These are phyloP conservation scores for Corynascus novoguineensis DNA, from an alignment of 495 filamentous ascomycete genomes.

Conservation along the genomic window DNA sequence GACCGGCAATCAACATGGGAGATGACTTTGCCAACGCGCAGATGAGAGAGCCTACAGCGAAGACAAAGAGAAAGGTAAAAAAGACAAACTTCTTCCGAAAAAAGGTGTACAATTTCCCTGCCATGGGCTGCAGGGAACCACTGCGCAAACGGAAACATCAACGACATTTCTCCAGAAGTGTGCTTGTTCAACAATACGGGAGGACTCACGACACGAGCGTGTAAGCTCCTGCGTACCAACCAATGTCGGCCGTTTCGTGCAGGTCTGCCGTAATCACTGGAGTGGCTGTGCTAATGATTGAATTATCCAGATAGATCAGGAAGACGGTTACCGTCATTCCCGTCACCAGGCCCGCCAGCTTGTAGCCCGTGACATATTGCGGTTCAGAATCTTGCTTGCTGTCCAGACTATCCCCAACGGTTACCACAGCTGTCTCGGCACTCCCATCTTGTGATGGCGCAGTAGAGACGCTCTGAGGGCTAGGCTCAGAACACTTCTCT, in stretches of 20 bases:
- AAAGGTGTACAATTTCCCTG: not conserved
- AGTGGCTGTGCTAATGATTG: not conserved
- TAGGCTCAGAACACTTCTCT: not conserved
- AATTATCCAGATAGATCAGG: not conserved
- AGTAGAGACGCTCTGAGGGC: not conserved
- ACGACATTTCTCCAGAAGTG: not conserved
- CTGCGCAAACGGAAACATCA: not conserved
- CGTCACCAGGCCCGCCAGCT: not conserved
- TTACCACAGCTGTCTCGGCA: not conserved
- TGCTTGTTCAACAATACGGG: not conserved
- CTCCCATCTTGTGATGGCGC: not conserved
- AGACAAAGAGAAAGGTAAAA: not conserved
- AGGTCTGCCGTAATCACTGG: not conserved
- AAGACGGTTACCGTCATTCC: not conserved
- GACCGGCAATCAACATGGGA: not conserved
- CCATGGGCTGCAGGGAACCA: not conserved
- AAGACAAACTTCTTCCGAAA: not conserved
- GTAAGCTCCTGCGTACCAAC: not conserved
- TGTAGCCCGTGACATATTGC: not conserved
- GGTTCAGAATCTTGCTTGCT: not conserved
- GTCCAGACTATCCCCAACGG: not conserved
- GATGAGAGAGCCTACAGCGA: not conserved
- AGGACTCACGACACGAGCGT: not conserved
- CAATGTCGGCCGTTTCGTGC: not conserved
- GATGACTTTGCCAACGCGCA: not conserved